Evolutionary conservation across 371 early-diverging fungal species (phyloP).

Genomic region (Mucor plumbeus): DNA sequence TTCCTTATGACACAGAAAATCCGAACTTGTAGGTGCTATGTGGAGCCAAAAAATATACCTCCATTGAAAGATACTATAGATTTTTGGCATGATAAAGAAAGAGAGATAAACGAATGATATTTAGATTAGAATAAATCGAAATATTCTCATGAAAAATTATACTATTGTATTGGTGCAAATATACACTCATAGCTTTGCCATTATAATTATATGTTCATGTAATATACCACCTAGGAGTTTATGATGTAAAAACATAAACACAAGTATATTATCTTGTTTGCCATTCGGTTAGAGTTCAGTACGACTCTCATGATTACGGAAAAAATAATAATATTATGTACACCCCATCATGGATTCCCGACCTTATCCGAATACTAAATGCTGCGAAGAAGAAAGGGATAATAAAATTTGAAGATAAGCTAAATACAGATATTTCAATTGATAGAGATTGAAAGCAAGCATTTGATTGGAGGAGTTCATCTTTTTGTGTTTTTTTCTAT

Average conservation of each 20-base stretch:
- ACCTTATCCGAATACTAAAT: conserved; percentile 25
- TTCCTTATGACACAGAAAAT: conserved; percentile 16
- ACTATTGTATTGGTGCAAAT: too few relatives aligned
- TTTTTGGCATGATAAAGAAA: background rate
- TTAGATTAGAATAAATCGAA: background rate
- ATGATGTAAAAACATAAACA: too few relatives aligned
- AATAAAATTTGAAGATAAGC: conserved; percentile 21
- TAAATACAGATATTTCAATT: conserved; percentile 20
- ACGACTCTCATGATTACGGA: conserved; percentile 4
- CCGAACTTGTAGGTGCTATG: conserved; percentile 11
- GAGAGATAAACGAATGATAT: conserved; percentile 9
- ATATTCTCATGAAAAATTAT: conserved; percentile 5
- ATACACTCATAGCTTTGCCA: too few relatives aligned
- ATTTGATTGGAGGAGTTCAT: conserved; percentile 23
- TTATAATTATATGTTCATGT: too few relatives aligned
- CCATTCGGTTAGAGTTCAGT: background rate
- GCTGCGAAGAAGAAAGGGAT: conserved; percentile 4
- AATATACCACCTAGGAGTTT: too few relatives aligned
- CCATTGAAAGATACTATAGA: background rate
- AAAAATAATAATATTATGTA: background rate
- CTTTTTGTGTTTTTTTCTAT: conserved; percentile 12
- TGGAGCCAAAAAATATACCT: conserved; percentile 10
- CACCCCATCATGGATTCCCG: conserved; percentile 17
- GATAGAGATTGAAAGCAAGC: conserved; percentile 19
- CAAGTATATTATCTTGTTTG: background rate